Base-by-base conservation (phyloP, 1,284 basidiomycete genomes). In the Phellopilus nigrolimitatus region DNA sequence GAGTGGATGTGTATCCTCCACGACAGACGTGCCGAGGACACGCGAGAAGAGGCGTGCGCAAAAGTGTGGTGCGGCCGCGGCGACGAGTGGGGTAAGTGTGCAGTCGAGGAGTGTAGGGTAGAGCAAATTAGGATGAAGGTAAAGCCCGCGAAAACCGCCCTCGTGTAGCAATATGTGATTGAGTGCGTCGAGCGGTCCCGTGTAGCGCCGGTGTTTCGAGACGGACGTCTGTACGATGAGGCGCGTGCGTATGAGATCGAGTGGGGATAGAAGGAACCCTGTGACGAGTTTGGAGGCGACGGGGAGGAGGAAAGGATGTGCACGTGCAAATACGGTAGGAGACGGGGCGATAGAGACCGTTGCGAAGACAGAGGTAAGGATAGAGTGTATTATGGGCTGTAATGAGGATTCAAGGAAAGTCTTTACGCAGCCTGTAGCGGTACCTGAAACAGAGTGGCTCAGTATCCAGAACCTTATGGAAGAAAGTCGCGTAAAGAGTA, bases 41-140 rank as follows among this genome's bases (percentile, higher is more conserved):
- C 66, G 41, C 69, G 62, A 56, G 76, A 75, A 8, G 72, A 72
- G 56, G 25, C 19, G 78, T 74, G 55, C 46, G 84, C 69, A 44
- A 82, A 65, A 3, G 72, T 71, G 0, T n/a, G 84, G 58, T 78
- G 77, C 56, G 69, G 83, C 64, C 80, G 82, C 62, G 79, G 91
- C 74, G 38, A 97, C 73, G 42, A 95, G 73, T 0, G 95, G 88
- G 21, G 92, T 86, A 17, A 97, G 73, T 9, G 85, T 78, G 62
- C 84, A 88, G 67, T 98, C 95, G 56, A 98, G 76, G 22, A 98
- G 60, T 4, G 94, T 82, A 1, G 95, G 95, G 57, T 95, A 74
- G 60, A 98, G 73, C 24, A 98, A 80, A 57, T 94, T 88, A 1
- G 93, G 86, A 62, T 97, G 90, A 40, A 95, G 70, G 70, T 95